Conservation (phyloP, 176 grass and related monocot genomes). For the Panicum miliaceum region DNA sequence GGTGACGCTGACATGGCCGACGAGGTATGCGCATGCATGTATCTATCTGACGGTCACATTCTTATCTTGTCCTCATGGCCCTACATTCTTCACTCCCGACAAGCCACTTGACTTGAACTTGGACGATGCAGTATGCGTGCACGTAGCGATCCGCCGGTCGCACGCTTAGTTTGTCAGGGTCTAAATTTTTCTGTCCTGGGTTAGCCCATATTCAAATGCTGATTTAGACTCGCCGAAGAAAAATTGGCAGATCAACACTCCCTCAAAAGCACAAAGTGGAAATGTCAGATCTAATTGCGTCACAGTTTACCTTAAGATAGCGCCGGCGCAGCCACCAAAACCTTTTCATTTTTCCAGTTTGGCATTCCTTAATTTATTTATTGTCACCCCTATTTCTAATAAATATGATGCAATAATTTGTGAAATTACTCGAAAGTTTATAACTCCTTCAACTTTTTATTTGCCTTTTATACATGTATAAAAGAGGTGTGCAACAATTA, state of each 20-base stretch:
- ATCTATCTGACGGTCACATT: not conserved
- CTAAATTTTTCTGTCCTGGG: not conserved
- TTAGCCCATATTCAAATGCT: not conserved
- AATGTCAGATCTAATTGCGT: too few species aligned
- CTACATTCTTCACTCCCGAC: not conserved
- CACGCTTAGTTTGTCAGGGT: not conserved
- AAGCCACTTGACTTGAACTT: not conserved
- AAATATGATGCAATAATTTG: too few species aligned
- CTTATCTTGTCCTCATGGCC: not conserved
- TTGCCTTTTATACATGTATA: not conserved
- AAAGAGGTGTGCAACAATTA: not conserved
- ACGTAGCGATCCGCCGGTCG: not conserved
- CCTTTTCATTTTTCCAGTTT: not conserved
- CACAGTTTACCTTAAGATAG: not conserved
- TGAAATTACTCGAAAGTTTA: too few species aligned
- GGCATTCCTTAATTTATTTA: not conserved
- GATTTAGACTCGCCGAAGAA: not conserved
- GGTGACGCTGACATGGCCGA: slow-evolving; percentile 42
- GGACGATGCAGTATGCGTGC: not conserved
- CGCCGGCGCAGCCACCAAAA: too few species aligned
- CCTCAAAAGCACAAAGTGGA: not conserved
- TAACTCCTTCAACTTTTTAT: not conserved
- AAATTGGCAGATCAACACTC: not conserved
- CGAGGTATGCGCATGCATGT: slow-evolving; percentile 37
- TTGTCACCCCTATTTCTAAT: too few species aligned